Evolutionary conservation across 192 early-diverging fungal genomes (phyloP).

Genomic region (Entomortierella lignicola): DNA sequence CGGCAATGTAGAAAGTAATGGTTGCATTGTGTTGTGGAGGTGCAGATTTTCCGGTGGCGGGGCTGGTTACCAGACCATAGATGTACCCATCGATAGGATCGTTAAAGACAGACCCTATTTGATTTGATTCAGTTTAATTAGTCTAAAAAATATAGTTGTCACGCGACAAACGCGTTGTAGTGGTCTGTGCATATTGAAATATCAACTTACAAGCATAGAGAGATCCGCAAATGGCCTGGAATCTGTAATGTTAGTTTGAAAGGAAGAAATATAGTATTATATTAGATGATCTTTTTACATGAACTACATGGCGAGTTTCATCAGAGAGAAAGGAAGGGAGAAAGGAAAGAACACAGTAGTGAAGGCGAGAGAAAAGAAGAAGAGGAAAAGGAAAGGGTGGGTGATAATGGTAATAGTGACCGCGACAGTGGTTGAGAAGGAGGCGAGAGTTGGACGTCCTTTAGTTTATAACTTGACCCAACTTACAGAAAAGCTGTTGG

Average conservation of each 20-base stretch:
- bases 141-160: background rate
- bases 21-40: slow-evolving; percentile 59
- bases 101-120: slow-evolving; percentile 72
- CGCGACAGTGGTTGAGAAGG: background rate
- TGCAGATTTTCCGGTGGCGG: slow-evolving; percentile 30
- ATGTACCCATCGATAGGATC: slow-evolving; percentile 65
- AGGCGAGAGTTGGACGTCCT: background rate
- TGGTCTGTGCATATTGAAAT: slow-evolving; percentile 7
- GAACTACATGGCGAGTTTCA: too few species aligned
- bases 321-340: too few species aligned
- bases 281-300: too few species aligned
- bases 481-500: slow-evolving; percentile 66
- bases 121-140: background rate
- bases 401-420: too few species aligned
- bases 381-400: too few species aligned
- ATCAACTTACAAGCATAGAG: slow-evolving; percentile 66
- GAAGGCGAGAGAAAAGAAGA: background rate
- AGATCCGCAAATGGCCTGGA: slow-evolving; percentile 67
- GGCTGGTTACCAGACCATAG: slow-evolving; percentile 27
- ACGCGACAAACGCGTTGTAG: background rate
- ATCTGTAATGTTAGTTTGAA: slow-evolving; percentile 47
- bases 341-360: too few species aligned
- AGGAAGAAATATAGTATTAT: background rate
- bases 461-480: too few species aligned
- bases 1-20: slow-evolving; percentile 72